Evolutionary conservation across 1,284 basidiomycete species (phyloP), one percentile per base, ranked within the genome.

Genomic region (Tetrapyrgos nigripes): DNA sequence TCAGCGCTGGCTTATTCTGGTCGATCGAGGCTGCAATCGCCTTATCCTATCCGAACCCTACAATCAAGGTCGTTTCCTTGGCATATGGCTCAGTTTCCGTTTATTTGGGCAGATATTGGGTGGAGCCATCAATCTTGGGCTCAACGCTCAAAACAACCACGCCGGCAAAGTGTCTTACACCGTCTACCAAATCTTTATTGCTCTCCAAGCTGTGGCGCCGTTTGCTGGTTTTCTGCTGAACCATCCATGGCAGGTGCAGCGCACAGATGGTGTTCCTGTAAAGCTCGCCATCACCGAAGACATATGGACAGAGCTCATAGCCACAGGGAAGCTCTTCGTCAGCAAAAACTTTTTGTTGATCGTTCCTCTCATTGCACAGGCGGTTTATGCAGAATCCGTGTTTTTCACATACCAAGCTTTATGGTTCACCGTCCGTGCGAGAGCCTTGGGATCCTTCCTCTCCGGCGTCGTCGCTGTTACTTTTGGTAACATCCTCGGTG

Each of bases 1-100:
- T 64, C 8, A 51, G 61, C 4, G 63, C 63, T 1, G 63, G 63
- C 17, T 33, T 57, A 14, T 64, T 64, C 50, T 64, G 63, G 63
- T 50, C 51, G 44, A 43, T 61, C 1, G 63, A 64, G 48, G 63
- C 60, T 23, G 61, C 61, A 23, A 53, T 64, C 27, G 63, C 63
- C 5, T 33, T 64, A 13, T 28, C 50, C 14, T 64, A 64, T 35
- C 63, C 6, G 63, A 64, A 47, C 63, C 63, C 1, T 53, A 54
- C 23, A 58, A 59, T 35, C 51, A 58, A 37, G 63, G 63, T 28
- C 57, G 53, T 47, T 57, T 58, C 26, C 48, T 64, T 4, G 63
- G 63, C 1, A 53, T 55, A 19, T 64, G 63, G 63, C 58, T 64
- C 2, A 54, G 50, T 33, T 58, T 53, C 28, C 40, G 60, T 5